Conservation (phyloP, 2,329 filamentous ascomycete genomes). For the Fusarium mexicanum region DNA sequence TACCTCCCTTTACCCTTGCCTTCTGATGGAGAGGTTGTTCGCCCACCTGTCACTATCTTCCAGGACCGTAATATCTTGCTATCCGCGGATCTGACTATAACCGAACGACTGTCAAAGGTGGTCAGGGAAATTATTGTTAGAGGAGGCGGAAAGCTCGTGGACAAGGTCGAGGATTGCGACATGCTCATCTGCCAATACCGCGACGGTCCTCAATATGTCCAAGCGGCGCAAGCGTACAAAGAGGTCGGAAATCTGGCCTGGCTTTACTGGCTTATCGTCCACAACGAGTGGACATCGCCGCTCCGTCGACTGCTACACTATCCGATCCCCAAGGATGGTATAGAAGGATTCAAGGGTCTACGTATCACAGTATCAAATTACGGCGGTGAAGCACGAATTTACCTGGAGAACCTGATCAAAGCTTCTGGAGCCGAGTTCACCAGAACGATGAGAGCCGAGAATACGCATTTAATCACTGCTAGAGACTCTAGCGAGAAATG, state of each 20-base stretch:
- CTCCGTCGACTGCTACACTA: constrained; percentile 88
- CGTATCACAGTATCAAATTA: constrained; percentile 96
- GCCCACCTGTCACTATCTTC: constrained; percentile 76
- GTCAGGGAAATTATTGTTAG: constrained; percentile 75
- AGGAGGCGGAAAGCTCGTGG: constrained; percentile 76
- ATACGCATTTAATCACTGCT: constrained; percentile 94
- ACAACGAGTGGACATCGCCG: constrained; percentile 89
- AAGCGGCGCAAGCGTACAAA: constrained; percentile 79
- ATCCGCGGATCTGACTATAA: constrained; percentile 77
- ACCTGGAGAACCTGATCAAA: constrained; percentile 89
- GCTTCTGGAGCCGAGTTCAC: constrained; percentile 90
- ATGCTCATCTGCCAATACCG: constrained; percentile 90
- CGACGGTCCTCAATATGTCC: constrained; percentile 79
- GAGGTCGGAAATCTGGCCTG: constrained; percentile 93
- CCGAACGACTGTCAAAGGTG: constrained; percentile 70
- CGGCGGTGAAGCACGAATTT: constrained; percentile 90
- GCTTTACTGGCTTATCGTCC: constrained; percentile 91
- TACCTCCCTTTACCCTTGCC: constrained; percentile 51
- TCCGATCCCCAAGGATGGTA: constrained; percentile 78
- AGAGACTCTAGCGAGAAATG: constrained; percentile 93
- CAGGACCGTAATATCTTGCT: constrained; percentile 81
- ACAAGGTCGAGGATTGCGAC: constrained; percentile 74
- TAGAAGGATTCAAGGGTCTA: constrained; percentile 80
- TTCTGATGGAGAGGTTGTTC: constrained; percentile 53
- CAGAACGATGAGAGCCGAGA: constrained; percentile 93